Percentiles rank a stretch among this genome's conserved stretches.
Evolutionary conservation across 306 rosid genomes (phyloP).

Genomic region (Vicia faba): DNA sequence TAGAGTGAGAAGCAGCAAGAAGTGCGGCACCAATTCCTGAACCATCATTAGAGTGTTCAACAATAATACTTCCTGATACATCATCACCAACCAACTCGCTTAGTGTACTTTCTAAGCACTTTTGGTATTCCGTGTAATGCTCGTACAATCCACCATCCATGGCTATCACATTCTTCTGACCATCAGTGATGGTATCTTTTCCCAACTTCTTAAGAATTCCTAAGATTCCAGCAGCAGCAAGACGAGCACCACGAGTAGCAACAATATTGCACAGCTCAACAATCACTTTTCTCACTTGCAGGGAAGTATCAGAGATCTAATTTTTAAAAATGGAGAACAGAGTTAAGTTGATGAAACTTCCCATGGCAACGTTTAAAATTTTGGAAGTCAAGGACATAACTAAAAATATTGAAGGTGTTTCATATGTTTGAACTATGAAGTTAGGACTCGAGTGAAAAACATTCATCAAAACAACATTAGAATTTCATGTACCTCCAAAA

Average conservation of each 20-base stretch:
- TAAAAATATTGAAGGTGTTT: constrained; percentile 1
- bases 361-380: background rate
- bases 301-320: constrained; percentile 71
- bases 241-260: constrained; percentile 87
- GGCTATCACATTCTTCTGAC: constrained; percentile 63
- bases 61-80: constrained; percentile 44
- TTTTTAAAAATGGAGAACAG: background rate
- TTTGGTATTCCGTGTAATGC: constrained; percentile 77
- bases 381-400: constrained; percentile 20
- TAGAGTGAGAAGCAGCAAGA: constrained; percentile 84
- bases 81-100: constrained; percentile 66
- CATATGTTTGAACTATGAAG: background rate
- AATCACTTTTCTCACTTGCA: constrained; percentile 57
- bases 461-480: background rate
- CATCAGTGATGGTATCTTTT: constrained; percentile 48
- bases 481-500: constrained; percentile 62
- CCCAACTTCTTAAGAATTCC: constrained; percentile 85
- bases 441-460: background rate
- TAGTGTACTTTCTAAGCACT: constrained; percentile 69
- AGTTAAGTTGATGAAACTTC: constrained; percentile 7
- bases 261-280: constrained; percentile 74
- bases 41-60: constrained; percentile 78
- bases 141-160: constrained; percentile 90
- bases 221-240: constrained; percentile 82
- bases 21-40: constrained; percentile 95